Evolutionary conservation across 495 filamentous ascomycete species (phyloP), one percentile per base, ranked within the genome.

Genomic region (Aspergillus carlsbadensis): DNA sequence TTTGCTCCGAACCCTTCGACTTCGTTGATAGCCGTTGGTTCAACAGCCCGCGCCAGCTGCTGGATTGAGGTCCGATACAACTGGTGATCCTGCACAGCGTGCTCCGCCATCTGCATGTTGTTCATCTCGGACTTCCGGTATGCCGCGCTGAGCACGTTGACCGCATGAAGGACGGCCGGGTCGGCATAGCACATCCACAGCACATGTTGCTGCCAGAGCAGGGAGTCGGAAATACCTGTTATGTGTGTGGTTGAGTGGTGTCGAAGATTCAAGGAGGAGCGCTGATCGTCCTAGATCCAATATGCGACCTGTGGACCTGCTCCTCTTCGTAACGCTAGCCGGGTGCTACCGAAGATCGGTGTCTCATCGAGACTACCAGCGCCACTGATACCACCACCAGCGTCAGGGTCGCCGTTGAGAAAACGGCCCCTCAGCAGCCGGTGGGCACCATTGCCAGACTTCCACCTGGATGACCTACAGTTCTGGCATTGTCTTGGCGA

Each of bases 91-190:
- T 31, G 10, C 1, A 29, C 5, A 17, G 11, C 13, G 10, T 18
- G 5, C 10, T 22, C 41, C 24, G 11, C 24, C 17, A n/a, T 18
- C 15, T 50, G 47, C 47, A 29, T 50, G 5, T 37, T 6, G 17
- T 50, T 50, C 1, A 37, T 8, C 47, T 50, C 47, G 10, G 29
- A 35, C 3, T 8, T n/a, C 35, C 20, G 47, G 20, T 50, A 29
- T 15, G 35, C 35, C 31, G 47, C 29, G 31, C 47, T 50, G 15
- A 50, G 47, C 47, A 50, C 36, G 47, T 36, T 50, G 18, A 50
- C 47, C 14, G 47, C 47, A 37, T 50, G 47, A 17, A 35, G 36
- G 31, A 50, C 31, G 15, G 47, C 47, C 5, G 26, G 47, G 10
- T 50, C 47, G 6, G 47, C 35, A 35, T 22, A 21, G n/a, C 47